Percentiles rank a stretch among this genome's conserved stretches.
Conservation (phyloP, 2,329 filamentous ascomycete species). For the Ceratocystiopsis brevicomis region DNA sequence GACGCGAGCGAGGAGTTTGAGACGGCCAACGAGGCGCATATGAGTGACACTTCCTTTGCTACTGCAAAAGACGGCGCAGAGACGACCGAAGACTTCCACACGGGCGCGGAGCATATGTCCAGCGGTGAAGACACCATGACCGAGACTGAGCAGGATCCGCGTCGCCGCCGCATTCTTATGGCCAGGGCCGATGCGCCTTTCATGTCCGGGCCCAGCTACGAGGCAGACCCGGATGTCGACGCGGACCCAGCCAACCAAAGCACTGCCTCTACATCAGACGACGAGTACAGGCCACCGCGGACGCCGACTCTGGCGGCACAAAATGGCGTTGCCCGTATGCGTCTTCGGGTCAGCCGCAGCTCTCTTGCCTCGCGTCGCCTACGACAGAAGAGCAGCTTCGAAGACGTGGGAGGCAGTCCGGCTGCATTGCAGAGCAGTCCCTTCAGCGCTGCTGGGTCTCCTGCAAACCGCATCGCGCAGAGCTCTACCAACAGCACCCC, state of each 20-base stretch:
- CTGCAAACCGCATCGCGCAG: conserved; percentile 11
- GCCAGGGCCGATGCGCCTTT: background rate
- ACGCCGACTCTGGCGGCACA: conserved; percentile 47
- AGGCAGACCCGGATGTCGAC: background rate
- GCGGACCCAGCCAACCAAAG: conserved; percentile 37
- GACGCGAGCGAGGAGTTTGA: conserved; percentile 55
- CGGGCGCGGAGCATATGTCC: conserved; percentile 58
- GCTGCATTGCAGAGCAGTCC: conserved; percentile 37
- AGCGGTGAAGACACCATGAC: conserved; percentile 60
- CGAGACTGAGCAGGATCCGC: conserved; percentile 47
- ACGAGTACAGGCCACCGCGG: conserved; percentile 42
- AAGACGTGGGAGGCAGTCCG: conserved; percentile 14
- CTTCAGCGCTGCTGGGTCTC: conserved; percentile 4
- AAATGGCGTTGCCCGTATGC: conserved; percentile 31
- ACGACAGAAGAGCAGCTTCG: conserved; percentile 41
- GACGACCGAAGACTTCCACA: conserved; percentile 90
- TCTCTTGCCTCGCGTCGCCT: conserved; percentile 36
- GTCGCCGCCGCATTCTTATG: conserved; percentile 2
- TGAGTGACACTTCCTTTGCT: conserved; percentile 42
- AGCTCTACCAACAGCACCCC: conserved; percentile 28
- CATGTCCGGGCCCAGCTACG: too few species aligned
- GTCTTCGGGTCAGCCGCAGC: conserved; percentile 49
- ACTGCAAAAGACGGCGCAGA: conserved; percentile 62
- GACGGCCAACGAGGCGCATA: conserved; percentile 52
- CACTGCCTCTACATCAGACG: conserved; percentile 72